These are phyloP conservation scores for Coix lacrymajobi DNA, from an alignment of 176 grass and related monocot genomes.

Conservation along the genomic window DNA sequence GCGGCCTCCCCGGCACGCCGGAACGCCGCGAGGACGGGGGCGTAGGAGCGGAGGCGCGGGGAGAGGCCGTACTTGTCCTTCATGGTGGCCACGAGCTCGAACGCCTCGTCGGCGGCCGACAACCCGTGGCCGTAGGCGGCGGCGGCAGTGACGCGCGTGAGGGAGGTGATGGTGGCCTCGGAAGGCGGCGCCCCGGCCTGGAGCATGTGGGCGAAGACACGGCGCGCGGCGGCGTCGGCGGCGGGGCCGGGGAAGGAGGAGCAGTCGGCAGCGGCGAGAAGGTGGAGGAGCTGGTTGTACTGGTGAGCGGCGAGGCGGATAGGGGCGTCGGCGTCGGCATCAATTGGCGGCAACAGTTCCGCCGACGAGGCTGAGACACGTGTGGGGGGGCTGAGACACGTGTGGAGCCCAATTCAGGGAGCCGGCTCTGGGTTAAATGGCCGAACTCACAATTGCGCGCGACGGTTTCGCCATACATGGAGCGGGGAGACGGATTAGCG, in stretches of 20 bases:
- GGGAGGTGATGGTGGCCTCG: conserved; percentile 72
- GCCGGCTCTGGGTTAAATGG: conserved; percentile 27
- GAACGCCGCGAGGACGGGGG: conserved; percentile 60
- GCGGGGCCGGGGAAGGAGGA: conserved; percentile 24
- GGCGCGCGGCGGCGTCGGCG: conserved; percentile 34
- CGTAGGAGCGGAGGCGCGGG: conserved; percentile 76
- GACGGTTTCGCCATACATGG: too few species aligned
- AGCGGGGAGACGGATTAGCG: too few species aligned
- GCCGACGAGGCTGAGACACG: too few species aligned
- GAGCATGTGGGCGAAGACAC: conserved; percentile 45
- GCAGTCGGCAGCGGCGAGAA: conserved; percentile 38
- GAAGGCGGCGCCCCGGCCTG: conserved; percentile 42
- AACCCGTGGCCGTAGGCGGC: neutral
- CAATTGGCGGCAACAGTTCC: too few species aligned
- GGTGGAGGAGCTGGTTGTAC: conserved; percentile 60
- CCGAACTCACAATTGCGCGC: too few species aligned
- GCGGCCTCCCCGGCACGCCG: conserved; percentile 37
- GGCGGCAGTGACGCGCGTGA: conserved; percentile 52
- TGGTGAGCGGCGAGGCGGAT: conserved; percentile 37
- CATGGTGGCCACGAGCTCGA: conserved; percentile 63
- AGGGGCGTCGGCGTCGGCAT: neutral
- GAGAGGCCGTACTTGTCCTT: conserved; percentile 48
- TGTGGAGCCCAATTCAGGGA: conserved; percentile 39
- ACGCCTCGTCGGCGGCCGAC: conserved; percentile 50
- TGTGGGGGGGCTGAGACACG: conserved; percentile 37